Evolutionary conservation across 106 monocot species (phyloP), one percentile per base, ranked within the genome.

Genomic region (Dendrobium chrysotoxum): DNA sequence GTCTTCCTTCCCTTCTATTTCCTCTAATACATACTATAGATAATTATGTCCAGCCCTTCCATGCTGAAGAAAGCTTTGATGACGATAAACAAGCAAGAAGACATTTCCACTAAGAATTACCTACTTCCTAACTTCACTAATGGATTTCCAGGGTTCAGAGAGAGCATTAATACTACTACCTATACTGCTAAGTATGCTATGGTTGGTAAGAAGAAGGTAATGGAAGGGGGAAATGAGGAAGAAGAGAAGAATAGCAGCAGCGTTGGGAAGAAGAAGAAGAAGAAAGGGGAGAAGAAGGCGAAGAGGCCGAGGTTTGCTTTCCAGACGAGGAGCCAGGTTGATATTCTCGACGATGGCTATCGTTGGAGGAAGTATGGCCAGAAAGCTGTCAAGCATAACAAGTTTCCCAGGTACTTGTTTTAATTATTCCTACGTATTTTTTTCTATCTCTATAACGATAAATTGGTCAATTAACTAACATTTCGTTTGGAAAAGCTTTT

Each of bases 341-440:
- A 96, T 50, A 87, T 96, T 28, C 92, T 96, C 40, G 96, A 96
- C 75, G 96, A 96, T 47, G 96, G 96, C 2, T 96, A 96, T 73
- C 85, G 96, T 20, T 96, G 96, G 96, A 96, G 96, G 86, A 96
- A 96, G 86, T 96, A 96, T 75, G 96, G 96, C 9, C 96, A 93
- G 84, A 96, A 96, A 80, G 88, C 91, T 38, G 96, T 96, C 15
- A 96, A 96, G 90, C 92, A 96, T 84, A 91, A 96, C 82, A 93
- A 83, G 38, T 93, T 93, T 57, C 96, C 96, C 53, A 93, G 96
- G 96, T 96, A 38, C 38, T 41, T 75, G n/a, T 21, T 68, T 47
- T 50, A 50, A 50, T 12, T 50, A 50, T 50, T 12, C 3, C 13
- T 13, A 15, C 1, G 50, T 45, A 45, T 7, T 45, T 6, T 50